phyloP scores from a whole-genome alignment of 306 rosid genomes.

The Myrica gale region DNA sequence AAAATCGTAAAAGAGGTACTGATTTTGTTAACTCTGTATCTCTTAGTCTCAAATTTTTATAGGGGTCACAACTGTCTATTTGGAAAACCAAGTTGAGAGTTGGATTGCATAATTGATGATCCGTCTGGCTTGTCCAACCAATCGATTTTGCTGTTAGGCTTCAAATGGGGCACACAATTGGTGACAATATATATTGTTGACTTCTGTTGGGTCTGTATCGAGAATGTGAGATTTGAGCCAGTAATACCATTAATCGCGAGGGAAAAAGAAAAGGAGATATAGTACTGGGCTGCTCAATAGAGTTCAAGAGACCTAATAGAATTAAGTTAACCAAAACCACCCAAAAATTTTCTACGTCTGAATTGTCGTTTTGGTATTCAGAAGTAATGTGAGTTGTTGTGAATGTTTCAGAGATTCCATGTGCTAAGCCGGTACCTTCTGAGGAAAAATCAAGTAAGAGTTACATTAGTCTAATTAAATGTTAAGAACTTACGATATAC shows the following conservation, averaged over 20 bases:
- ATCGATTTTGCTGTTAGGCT: background rate
- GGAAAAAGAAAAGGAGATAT: background rate
- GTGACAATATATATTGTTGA: background rate
- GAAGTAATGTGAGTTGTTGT: conserved; percentile 29
- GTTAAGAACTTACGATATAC: conserved; percentile 7
- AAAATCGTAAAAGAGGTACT: background rate
- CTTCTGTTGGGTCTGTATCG: background rate
- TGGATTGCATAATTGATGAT: background rate
- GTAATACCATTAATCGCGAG: background rate
- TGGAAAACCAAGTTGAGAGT: background rate
- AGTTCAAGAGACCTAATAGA: background rate
- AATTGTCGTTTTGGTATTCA: background rate
- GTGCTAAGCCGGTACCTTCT: conserved; percentile 42
- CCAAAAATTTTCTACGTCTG: background rate
- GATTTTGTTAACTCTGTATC: background rate
- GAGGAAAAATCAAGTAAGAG: conserved; percentile 52
- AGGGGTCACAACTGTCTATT: background rate
- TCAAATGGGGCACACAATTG: background rate
- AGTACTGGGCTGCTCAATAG: background rate
- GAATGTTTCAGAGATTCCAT: conserved; percentile 57
- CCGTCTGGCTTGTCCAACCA: background rate
- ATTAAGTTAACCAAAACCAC: background rate
- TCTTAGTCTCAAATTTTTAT: background rate
- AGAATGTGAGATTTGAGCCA: background rate
- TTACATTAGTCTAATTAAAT: background rate